Evolutionary conservation across 225 moss, liverwort and hornwort species (phyloP).

Genomic region (Rhytidiadelphus loreus): DNA sequence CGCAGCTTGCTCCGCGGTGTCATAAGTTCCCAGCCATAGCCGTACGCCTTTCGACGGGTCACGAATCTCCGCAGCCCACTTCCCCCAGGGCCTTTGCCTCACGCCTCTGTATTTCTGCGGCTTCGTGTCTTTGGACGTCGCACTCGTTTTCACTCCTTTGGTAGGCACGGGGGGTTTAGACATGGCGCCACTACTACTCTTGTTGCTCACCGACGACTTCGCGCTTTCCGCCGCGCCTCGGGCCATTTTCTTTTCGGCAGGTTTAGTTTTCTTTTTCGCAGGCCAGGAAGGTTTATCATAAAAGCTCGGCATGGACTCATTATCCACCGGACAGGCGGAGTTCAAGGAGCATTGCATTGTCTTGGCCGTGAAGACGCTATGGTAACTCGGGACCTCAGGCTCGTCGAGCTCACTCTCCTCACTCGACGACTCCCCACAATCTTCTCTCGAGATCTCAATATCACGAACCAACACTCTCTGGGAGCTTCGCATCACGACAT

Average conservation of each 20-base stretch:
- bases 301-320: neutral
- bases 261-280: neutral
- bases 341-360: slow-evolving; percentile 41
- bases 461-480: slow-evolving; percentile 11
- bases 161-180: neutral
- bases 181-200: neutral
- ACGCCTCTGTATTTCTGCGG: slow-evolving; percentile 35
- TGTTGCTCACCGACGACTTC: neutral
- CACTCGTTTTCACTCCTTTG: neutral
- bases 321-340: slow-evolving; percentile 12
- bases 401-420: slow-evolving; percentile 46
- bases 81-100: slow-evolving; percentile 47
- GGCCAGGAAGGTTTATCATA: slow-evolving; percentile 13
- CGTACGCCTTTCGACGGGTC: slow-evolving; percentile 51
- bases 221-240: neutral
- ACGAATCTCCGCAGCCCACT: slow-evolving; percentile 59
- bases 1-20: slow-evolving; percentile 43
- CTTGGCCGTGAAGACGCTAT: slow-evolving; percentile 27
- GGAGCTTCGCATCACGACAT: neutral
- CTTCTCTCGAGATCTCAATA: slow-evolving; percentile 8
- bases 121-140: neutral
- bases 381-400: slow-evolving; percentile 29
- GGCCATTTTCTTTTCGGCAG: neutral
- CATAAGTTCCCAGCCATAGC: slow-evolving; percentile 45
- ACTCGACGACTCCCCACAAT: neutral